Evolutionary conservation across 2,329 filamentous ascomycete species (phyloP), one percentile per base, ranked within the genome.

Genomic region (Ustulina deusta): DNA sequence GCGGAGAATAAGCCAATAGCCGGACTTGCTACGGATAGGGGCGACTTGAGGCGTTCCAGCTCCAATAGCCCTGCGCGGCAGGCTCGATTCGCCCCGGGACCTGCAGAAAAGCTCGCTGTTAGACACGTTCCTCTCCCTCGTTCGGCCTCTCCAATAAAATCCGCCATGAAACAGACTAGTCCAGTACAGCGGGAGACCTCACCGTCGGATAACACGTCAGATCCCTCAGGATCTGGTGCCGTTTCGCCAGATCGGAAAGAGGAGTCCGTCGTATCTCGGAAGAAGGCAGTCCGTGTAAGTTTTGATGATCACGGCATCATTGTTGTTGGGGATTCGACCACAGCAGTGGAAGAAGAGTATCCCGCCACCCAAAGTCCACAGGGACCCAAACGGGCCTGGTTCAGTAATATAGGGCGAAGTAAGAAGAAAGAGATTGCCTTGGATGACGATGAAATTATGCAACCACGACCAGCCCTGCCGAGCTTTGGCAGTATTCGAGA

Each of bases 111-210:
- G 48, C 77, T 89, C 13, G 80, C 84, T 1, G 82, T 90, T 32
- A 89, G 84, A 69, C 91, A 94, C 75, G 85, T 89, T 61, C 92
- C 92, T 6, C 89, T 91, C 25, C 83, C 88, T 34, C 86, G 92
- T 55, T 93, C 91, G 5, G 82, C 91, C 11, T 94, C 92, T 0
- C 92, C 92, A 10, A 89, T 89, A 52, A 95, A 95, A 77, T 93
- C 92, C 1, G 92, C 91, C 1, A 76, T 94, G 69, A 94, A 94
- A 76, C 84, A 89, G 34, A 84, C 82, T 1, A 88, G 87, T 56
- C 85, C 88, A 1, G 83, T 86, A 64, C 74, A 61, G 22, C 70
- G 86, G 73, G 81, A 84, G 70, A 73, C 82, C 38, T 85, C 88
- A 61, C 83, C 89, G 54, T 81, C 85, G 54, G 81, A 84, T 71